Evolutionary conservation across 331 rosid genomes (phyloP).

Genomic region (Malus hybrid): DNA sequence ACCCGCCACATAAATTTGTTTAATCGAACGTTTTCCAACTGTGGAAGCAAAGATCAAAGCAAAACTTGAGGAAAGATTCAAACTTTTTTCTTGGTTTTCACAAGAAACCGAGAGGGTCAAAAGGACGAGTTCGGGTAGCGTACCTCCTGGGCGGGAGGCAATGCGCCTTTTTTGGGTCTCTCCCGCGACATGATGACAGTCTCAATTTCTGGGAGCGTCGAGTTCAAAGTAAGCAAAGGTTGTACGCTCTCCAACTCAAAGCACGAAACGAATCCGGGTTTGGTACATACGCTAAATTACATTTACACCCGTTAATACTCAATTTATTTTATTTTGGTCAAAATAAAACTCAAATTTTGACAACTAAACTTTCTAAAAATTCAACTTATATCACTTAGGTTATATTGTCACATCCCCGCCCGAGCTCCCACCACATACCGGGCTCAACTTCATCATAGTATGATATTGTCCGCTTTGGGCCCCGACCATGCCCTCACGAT

Average conservation of each 20-base stretch:
- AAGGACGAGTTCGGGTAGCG: not conserved
- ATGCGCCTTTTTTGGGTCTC: constrained; percentile 51
- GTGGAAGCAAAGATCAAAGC: not conserved
- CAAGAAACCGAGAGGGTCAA: not conserved
- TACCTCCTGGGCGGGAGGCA: constrained; percentile 92
- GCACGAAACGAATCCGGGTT: too few species aligned
- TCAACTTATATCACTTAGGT: too few species aligned
- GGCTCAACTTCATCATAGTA: too few species aligned
- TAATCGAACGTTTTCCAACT: not conserved
- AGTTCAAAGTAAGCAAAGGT: constrained; percentile 6
- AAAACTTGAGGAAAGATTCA: not conserved
- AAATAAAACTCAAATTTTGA: too few species aligned
- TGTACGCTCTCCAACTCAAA: not conserved
- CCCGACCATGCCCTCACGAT: too few species aligned
- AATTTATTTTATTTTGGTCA: too few species aligned
- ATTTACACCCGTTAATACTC: too few species aligned
- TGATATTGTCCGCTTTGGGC: too few species aligned
- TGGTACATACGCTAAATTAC: too few species aligned
- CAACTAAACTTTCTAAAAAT: too few species aligned
- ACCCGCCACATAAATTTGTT: not conserved
- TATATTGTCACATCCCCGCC: too few species aligned
- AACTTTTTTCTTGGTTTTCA: not conserved
- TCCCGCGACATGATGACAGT: constrained; percentile 64
- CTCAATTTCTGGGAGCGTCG: not conserved
- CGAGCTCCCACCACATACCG: too few species aligned